Conservation (phyloP, 148 eudicot species). For the Drosera capensis region DNA sequence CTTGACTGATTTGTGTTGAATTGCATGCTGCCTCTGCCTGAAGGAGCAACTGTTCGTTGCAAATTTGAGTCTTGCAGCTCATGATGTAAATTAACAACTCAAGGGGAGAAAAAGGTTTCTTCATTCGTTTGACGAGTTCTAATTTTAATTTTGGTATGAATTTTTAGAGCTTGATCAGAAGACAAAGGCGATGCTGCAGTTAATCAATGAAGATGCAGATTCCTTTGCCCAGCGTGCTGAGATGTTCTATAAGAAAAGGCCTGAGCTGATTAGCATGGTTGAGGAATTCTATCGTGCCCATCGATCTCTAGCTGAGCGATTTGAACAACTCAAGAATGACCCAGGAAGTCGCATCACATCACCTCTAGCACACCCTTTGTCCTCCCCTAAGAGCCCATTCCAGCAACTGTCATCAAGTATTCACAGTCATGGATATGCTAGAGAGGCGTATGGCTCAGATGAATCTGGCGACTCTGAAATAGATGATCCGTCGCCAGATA, state of each 20-base stretch:
- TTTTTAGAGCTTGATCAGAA: conserved; percentile 57
- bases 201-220: conserved; percentile 84
- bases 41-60: too few relatives aligned
- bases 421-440: conserved; percentile 45
- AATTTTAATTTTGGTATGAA: not conserved
- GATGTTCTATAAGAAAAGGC: conserved; percentile 88
- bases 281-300: conserved; percentile 70
- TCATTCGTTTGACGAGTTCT: too few relatives aligned
- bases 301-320: conserved; percentile 69
- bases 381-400: conserved; percentile 19
- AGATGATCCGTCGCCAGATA: conserved; percentile 53
- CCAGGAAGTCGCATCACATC: conserved; percentile 24
- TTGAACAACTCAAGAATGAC: conserved; percentile 54
- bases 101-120: too few relatives aligned
- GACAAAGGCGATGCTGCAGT: conserved; percentile 47
- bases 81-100: too few relatives aligned
- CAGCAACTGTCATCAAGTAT: conserved; percentile 12
- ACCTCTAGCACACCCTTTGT: conserved; percentile 31
- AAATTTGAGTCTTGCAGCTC: too few relatives aligned
- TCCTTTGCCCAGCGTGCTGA: conserved; percentile 86
- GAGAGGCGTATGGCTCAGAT: conserved; percentile 32
- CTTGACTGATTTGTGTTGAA: too few relatives aligned
- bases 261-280: conserved; percentile 58
- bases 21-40: too few relatives aligned
- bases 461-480: conserved; percentile 57